Base-by-base conservation (phyloP, 345 rosid species). In the Eucalyptus polyanthemos region DNA sequence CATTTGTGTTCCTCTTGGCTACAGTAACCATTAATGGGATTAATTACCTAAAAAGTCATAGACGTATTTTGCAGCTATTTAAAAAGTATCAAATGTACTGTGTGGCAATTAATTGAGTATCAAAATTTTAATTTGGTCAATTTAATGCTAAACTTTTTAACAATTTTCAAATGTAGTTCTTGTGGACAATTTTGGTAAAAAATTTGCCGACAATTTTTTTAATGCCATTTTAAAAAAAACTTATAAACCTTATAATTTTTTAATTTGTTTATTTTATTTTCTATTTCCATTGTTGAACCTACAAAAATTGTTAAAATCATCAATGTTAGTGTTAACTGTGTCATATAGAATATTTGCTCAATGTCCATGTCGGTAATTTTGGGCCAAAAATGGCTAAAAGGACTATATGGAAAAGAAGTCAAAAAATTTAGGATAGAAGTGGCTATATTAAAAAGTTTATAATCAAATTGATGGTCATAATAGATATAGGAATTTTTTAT, bases 391-490 rank as follows among this genome's bases (percentile, higher is more conserved):
- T 11, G 4, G 13, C 1, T 12, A 11, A 10, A 37, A 1, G 0
- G 1, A 19, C 4, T 76, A 37, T 4, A 19, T 19, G 42, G 9
- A 6, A 19, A 8, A 40, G 3, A 3, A 1, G 3, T 37, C 8
- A 5, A 37, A 37, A 37, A 2, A 12, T 76, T 37, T 76, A 37
- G 13, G 1, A 10, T 25, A 24, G 3, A 56, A 10, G 9, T 24
- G 14, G 3, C 3, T 24, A 56, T 56, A 56, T 40, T 21, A 7
- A 40, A 76, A 76, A 76, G 2, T 0, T 40, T 22, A 12, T 4
- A 2, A 76, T 3, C 7, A 0, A 37, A 40, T 76, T 21, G 15
- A 2, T 4, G 1, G 0, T 4, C 6, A 11, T 1, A 0, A 11
- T 11, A 11, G 0, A 1, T 76, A 40, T 22, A 76, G 3, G 9